phyloP scores from a whole-genome alignment of 2,329 filamentous ascomycete genomes.

The Penicillium sp. region DNA sequence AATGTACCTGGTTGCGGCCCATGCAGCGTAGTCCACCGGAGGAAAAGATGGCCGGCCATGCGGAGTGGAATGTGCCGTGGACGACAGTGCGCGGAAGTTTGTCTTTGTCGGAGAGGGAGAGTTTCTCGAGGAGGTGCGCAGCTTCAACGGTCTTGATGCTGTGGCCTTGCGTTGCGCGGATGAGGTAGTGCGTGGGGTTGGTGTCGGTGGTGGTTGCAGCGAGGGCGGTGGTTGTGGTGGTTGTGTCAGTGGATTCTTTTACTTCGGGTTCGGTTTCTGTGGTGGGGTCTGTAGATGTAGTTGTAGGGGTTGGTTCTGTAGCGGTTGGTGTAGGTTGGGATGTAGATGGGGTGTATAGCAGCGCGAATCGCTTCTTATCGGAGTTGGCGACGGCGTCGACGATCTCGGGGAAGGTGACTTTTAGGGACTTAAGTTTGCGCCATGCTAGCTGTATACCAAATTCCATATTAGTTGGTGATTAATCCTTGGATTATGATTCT shows the following conservation, averaged over 20 bases:
- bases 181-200: slow-evolving; percentile 63
- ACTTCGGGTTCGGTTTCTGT: slow-evolving; percentile 17
- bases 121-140: slow-evolving; percentile 59
- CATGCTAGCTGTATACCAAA: too few relatives aligned
- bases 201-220: slow-evolving; percentile 27
- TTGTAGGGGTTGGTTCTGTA: too few relatives aligned
- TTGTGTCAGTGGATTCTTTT: too few relatives aligned
- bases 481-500: too few relatives aligned
- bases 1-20: slow-evolving; percentile 82
- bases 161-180: slow-evolving; percentile 93
- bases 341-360: slow-evolving; percentile 50
- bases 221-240: too few relatives aligned
- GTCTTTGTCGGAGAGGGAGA: slow-evolving; percentile 49
- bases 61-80: slow-evolving; percentile 79
- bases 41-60: slow-evolving; percentile 64
- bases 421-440: slow-evolving; percentile 58
- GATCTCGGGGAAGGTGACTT: slow-evolving; percentile 68
- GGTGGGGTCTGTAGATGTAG: too few relatives aligned
- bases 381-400: slow-evolving; percentile 60
- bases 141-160: slow-evolving; percentile 64
- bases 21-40: slow-evolving; percentile 71
- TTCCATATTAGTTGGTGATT: too few relatives aligned
- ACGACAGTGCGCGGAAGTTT: slow-evolving; percentile 59
- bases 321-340: slow-evolving; percentile 15
- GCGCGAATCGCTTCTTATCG: slow-evolving; percentile 81